Evolutionary conservation across 129 eudicot genomes (phyloP), one percentile per base, ranked within the genome.

Genomic region (Silybum marianum): DNA sequence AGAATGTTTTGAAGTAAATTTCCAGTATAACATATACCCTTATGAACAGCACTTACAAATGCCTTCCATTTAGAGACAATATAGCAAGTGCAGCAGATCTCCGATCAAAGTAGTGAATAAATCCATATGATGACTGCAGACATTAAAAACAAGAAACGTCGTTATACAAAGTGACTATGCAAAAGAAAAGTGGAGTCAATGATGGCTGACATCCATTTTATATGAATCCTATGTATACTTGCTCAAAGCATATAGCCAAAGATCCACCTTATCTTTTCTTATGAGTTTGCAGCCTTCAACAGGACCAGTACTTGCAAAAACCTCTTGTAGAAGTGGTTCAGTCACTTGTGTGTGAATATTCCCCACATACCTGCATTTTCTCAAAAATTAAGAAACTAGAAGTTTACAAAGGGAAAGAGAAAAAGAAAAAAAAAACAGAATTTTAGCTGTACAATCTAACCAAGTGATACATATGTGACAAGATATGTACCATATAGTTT

Each of bases 81-180:
- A 92, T 92, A 80, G 97, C 95, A 84, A 90, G 87, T 71, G 92
- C 82, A 34, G 98, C 98, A 24, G 87, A 91, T 91, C 96, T 91
- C 39, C 92, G 96, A 66, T 93, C 96, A 21, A 79, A 89, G 81
- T 93, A 93, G 78, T 93, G 92, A 83, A 93, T 80, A 63, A 93
- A 93, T 48, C 96, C 98, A 86, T 89, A 93, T 67, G 98, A 89
- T 86, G 98, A 91, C 98, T 93, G 88, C 91, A 86, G 9, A 81
- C 40, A 77, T 19, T 48, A 62, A 73, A 73, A 40, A 34, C 14
- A 69, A 58, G 1, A 63, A 62, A 60, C 69, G 40, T 48, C 44
- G 30, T 68, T 68, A 76, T 18, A 63, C 62, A 75, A 9, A 36
- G 63, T 0, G 42, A 13, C 67, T 9, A 72, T 1, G 63, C 13